These are phyloP conservation scores for Tulasnella sp. DNA, from an alignment of 768 basidiomycete genomes.

Conservation along the genomic window DNA sequence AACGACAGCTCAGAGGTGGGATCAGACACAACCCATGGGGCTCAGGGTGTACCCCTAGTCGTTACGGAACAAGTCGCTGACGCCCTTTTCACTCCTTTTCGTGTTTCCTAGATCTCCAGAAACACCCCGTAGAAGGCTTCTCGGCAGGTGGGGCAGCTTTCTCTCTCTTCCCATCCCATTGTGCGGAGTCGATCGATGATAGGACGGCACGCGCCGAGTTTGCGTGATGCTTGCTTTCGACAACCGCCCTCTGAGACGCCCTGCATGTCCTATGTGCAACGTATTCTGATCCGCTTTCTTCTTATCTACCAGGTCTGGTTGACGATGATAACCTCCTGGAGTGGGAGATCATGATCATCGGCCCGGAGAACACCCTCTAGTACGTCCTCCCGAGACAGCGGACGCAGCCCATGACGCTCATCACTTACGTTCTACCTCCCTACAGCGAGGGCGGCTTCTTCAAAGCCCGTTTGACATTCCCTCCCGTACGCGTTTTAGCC, in stretches of 20 bases:
- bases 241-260: not conserved
- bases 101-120: constrained; percentile 64
- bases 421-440: constrained; percentile 35
- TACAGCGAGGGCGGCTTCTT: constrained; percentile 92
- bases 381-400: constrained; percentile 25
- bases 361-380: constrained; percentile 47
- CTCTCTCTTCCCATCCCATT: constrained; percentile 29
- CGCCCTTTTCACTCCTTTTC: not conserved
- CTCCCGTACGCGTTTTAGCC: constrained; percentile 41
- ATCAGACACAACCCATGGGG: not conserved
- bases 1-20: constrained; percentile 57
- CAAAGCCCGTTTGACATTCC: constrained; percentile 86
- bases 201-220: not conserved
- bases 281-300: constrained; percentile 38
- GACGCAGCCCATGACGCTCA: constrained; percentile 31
- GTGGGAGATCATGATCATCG: constrained; percentile 95
- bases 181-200: constrained; percentile 12
- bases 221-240: not conserved
- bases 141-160: constrained; percentile 65
- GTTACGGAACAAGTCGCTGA: not conserved
- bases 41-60: constrained; percentile 2
- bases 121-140: constrained; percentile 93
- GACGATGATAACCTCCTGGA: constrained; percentile 93
- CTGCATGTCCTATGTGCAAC: constrained; percentile 39
- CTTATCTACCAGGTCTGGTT: constrained; percentile 64